Conservation (phyloP, 768 basidiomycete species). For the Clavulina sp. region DNA sequence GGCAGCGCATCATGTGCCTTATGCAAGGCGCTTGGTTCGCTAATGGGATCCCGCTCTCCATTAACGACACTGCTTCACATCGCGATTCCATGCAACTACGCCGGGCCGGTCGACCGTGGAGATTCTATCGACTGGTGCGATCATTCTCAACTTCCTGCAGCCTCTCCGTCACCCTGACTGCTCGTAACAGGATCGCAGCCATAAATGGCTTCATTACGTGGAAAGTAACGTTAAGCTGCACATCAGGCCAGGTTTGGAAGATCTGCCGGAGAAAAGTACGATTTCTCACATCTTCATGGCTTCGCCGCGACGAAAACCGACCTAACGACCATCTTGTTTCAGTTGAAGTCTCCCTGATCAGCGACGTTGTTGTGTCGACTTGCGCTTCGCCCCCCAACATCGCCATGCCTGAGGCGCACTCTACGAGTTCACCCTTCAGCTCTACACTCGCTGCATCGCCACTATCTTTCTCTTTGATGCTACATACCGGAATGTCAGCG, state of each 20-base stretch:
- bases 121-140: conserved; percentile 69
- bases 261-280: conserved; percentile 57
- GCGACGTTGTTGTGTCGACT: conserved; percentile 60
- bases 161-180: conserved; percentile 1
- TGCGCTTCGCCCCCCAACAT: conserved; percentile 45
- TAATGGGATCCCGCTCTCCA: conserved; percentile 34
- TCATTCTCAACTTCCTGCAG: background rate
- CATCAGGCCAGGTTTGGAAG: conserved; percentile 65
- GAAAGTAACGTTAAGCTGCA: conserved; percentile 67
- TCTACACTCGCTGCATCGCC: conserved; percentile 32
- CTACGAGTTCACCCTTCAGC: conserved; percentile 26
- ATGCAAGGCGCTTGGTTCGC: conserved; percentile 88
- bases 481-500: conserved; percentile 48
- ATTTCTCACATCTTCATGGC: background rate
- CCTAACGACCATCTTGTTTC: background rate
- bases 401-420: conserved; percentile 3
- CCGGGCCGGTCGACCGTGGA: conserved; percentile 53
- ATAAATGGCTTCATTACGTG: conserved; percentile 71
- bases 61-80: conserved; percentile 24
- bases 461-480: conserved; percentile 61
- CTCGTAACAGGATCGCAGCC: conserved; percentile 43
- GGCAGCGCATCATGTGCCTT: conserved; percentile 76
- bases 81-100: conserved; percentile 21
- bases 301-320: background rate
- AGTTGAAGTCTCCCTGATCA: conserved; percentile 62